Evolutionary conservation across 768 basidiomycete genomes (phyloP).

Genomic region (Asterophora parasitica): DNA sequence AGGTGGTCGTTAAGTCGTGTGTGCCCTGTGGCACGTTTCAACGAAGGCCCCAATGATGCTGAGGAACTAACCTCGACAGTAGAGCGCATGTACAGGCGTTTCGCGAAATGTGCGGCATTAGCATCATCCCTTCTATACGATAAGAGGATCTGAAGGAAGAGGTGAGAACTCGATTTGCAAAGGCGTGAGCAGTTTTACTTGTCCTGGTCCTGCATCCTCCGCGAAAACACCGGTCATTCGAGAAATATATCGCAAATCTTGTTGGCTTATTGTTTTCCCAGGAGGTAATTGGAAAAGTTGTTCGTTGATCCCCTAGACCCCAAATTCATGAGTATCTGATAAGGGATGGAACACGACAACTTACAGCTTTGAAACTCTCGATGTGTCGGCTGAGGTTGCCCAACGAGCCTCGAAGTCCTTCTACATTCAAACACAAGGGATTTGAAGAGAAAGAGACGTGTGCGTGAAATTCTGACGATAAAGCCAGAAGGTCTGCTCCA

Average conservation of each 20-base stretch:
- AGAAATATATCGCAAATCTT: constrained; percentile 62
- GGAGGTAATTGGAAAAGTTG: constrained; percentile 41
- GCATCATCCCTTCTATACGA: constrained; percentile 40
- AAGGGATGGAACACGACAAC: constrained; percentile 11
- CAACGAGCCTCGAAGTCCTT: constrained; percentile 52
- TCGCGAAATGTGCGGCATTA: constrained; percentile 37
- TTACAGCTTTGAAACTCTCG: constrained; percentile 43
- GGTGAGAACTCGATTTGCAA: not conserved
- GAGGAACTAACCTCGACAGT: constrained; percentile 43
- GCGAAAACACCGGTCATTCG: constrained; percentile 60
- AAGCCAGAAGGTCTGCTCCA: constrained; percentile 53
- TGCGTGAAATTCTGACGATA: constrained; percentile 58
- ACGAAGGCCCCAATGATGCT: not conserved
- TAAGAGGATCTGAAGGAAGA: constrained; percentile 47
- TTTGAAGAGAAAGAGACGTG: constrained; percentile 53
- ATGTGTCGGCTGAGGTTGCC: constrained; percentile 45
- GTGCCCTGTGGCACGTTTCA: constrained; percentile 7
- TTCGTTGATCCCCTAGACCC: constrained; percentile 34
- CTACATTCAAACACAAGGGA: constrained; percentile 55
- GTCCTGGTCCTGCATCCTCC: constrained; percentile 45
- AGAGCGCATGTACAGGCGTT: constrained; percentile 48
- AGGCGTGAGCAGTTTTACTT: constrained; percentile 29
- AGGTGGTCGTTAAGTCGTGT: constrained; percentile 8
- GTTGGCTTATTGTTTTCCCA: constrained; percentile 34
- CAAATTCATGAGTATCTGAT: constrained; percentile 2